These are phyloP conservation scores for Dothistroma pini DNA, from an alignment of 2,329 filamentous ascomycete species.

Conservation along the genomic window DNA sequence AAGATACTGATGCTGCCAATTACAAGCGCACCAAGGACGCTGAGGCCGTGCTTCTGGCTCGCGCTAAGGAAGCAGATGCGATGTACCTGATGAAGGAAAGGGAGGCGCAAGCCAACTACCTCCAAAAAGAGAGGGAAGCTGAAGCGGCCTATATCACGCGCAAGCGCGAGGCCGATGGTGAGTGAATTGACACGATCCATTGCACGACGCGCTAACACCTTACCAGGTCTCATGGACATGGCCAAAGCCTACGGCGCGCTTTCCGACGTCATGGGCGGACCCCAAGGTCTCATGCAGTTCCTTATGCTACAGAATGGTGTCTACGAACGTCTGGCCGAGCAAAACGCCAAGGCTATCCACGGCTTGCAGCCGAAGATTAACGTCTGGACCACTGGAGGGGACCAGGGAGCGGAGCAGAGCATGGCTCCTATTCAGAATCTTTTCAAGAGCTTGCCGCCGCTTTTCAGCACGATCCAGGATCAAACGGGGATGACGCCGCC, in stretches of 20 bases:
- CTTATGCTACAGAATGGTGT: slow-evolving; percentile 83
- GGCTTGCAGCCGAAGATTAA: slow-evolving; percentile 86
- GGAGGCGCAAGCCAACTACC: slow-evolving; percentile 35
- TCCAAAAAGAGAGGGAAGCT: slow-evolving; percentile 23
- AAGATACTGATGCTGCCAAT: slow-evolving; percentile 43
- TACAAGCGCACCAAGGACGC: slow-evolving; percentile 32
- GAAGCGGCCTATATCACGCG: slow-evolving; percentile 58
- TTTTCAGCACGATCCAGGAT: slow-evolving; percentile 81
- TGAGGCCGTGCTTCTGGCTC: slow-evolving; percentile 25
- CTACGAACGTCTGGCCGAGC: slow-evolving; percentile 71
- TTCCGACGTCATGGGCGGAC: slow-evolving; percentile 69
- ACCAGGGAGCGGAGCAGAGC: slow-evolving; percentile 51
- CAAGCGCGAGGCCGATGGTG: slow-evolving; percentile 70
- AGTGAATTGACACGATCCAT: neutral
- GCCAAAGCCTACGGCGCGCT: slow-evolving; percentile 75
- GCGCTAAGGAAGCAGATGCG: slow-evolving; percentile 35
- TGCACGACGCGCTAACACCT: neutral
- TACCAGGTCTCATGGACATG: slow-evolving; percentile 63
- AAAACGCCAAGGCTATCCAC: slow-evolving; percentile 70
- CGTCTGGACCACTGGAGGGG: slow-evolving; percentile 75
- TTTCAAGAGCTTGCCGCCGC: slow-evolving; percentile 78
- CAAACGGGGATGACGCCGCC: slow-evolving; percentile 82
- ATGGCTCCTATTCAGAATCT: slow-evolving; percentile 61
- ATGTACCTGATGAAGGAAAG: slow-evolving; percentile 40
- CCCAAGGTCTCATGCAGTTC: slow-evolving; percentile 73